Evolutionary conservation across 2,329 filamentous ascomycete genomes (phyloP).

Genomic region (Ceratocystis cacaofunesta): DNA sequence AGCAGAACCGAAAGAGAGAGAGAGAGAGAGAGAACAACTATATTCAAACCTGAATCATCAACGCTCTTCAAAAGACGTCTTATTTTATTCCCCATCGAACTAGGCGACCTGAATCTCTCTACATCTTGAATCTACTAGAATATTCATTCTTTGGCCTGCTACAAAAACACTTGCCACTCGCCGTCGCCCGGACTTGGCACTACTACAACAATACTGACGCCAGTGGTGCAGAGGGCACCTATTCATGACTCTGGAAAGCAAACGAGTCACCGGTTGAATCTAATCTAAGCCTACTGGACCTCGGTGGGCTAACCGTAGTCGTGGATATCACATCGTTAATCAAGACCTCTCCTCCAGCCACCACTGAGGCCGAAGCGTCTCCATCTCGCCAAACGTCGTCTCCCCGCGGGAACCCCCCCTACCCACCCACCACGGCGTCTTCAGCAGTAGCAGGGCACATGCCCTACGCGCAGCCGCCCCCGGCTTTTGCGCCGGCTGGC

Average conservation of each 20-base stretch:
- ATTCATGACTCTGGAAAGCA: slow-evolving; percentile 9
- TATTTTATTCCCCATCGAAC: background rate
- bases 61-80: background rate
- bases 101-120: background rate
- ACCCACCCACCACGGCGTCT: slow-evolving; percentile 16
- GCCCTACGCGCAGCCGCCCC: slow-evolving; percentile 13
- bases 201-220: slow-evolving; percentile 9
- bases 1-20: background rate
- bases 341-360: slow-evolving; percentile 36
- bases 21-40: background rate
- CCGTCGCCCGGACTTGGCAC: background rate
- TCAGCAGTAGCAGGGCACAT: slow-evolving; percentile 15
- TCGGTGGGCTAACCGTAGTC: slow-evolving; percentile 40
- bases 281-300: slow-evolving; percentile 4
- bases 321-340: slow-evolving; percentile 92
- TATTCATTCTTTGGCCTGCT: background rate
- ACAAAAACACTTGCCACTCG: background rate
- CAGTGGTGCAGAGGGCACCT: slow-evolving; percentile 16
- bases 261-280: background rate
- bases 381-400: slow-evolving; percentile 21
- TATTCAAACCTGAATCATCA: background rate
- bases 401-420: slow-evolving; percentile 19
- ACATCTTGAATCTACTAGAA: background rate
- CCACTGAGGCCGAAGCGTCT: slow-evolving; percentile 17
- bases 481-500: slow-evolving; percentile 17